phyloP scores from a whole-genome alignment of 225 moss, liverwort and hornwort genomes.

The Bryum argenteum region DNA sequence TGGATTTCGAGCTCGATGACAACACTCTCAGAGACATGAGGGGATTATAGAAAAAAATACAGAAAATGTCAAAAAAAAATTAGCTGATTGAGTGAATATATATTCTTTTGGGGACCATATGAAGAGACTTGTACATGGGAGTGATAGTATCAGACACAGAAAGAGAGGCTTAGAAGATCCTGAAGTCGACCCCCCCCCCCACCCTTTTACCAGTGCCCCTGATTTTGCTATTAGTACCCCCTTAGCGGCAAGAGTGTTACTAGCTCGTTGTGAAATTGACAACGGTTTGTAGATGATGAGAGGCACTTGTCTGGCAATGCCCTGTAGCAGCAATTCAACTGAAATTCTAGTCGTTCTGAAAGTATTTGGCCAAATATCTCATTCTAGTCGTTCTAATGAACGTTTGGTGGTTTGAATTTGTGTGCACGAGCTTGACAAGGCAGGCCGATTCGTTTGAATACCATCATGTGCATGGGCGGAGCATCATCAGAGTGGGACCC shows the following conservation, averaged over 20 bases:
- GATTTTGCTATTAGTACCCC: conserved; percentile 40
- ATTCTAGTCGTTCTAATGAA: conserved; percentile 26
- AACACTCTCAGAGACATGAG: conserved; percentile 25
- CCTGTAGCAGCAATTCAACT: conserved; percentile 40
- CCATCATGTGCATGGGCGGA: not conserved
- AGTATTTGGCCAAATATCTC: conserved; percentile 11
- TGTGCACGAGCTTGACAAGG: conserved; percentile 23
- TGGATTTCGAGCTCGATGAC: conserved; percentile 41
- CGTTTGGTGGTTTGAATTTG: conserved; percentile 1
- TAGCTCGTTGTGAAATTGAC: conserved; percentile 44
- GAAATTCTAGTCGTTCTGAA: conserved; percentile 44
- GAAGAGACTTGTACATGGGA: conserved; percentile 62
- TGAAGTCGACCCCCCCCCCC: conserved; percentile 19
- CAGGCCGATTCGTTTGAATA: not conserved
- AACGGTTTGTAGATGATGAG: conserved; percentile 53
- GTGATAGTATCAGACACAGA: conserved; percentile 41
- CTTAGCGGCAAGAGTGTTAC: conserved; percentile 30
- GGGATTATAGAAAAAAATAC: conserved; percentile 23
- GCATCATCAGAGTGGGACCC: conserved; percentile 21
- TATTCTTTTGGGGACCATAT: conserved; percentile 47
- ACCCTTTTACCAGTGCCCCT: conserved; percentile 32
- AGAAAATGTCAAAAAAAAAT: conserved; percentile 8
- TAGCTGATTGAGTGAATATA: conserved; percentile 37
- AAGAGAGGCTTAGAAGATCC: conserved; percentile 38
- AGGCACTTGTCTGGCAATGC: conserved; percentile 40